Evolutionary conservation across 345 rosid species (phyloP).

Genomic region (Gossypium australe): DNA sequence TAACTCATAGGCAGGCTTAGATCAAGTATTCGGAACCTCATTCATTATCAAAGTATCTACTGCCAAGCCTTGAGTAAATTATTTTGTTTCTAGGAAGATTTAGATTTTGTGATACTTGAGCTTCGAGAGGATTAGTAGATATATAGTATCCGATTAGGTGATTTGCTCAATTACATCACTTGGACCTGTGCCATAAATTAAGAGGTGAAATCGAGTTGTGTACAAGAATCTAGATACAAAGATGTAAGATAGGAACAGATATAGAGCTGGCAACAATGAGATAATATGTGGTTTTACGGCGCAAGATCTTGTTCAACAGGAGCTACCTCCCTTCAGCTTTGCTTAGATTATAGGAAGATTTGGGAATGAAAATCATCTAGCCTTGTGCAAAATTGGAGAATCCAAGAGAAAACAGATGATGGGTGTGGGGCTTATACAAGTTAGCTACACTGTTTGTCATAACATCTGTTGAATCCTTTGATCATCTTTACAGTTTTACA

Average conservation of each 20-base stretch:
- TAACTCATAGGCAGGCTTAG: not conserved
- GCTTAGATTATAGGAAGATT: not conserved
- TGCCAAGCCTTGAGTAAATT: not conserved
- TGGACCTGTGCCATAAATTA: not conserved
- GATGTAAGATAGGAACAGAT: not conserved
- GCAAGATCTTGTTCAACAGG: not conserved
- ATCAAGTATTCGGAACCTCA: not conserved
- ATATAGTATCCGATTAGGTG: not conserved
- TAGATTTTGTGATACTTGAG: not conserved
- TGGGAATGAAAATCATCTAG: not conserved
- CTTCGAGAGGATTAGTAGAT: not conserved
- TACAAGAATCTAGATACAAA: not conserved
- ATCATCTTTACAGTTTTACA: constrained; percentile 10
- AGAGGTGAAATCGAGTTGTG: not conserved
- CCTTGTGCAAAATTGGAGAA: not conserved
- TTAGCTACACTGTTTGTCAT: constrained; percentile 13
- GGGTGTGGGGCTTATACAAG: not conserved
- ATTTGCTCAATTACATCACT: too few species aligned
- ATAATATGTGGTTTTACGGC: not conserved
- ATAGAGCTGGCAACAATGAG: not conserved
- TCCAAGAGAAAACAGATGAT: not conserved
- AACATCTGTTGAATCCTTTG: constrained; percentile 2
- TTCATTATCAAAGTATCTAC: not conserved
- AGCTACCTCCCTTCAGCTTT: not conserved
- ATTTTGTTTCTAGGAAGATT: not conserved